Percentiles rank a stretch among this genome's conserved stretches.
Conservation (phyloP, 495 filamentous ascomycete genomes). For the Daldinia bambusicola region DNA sequence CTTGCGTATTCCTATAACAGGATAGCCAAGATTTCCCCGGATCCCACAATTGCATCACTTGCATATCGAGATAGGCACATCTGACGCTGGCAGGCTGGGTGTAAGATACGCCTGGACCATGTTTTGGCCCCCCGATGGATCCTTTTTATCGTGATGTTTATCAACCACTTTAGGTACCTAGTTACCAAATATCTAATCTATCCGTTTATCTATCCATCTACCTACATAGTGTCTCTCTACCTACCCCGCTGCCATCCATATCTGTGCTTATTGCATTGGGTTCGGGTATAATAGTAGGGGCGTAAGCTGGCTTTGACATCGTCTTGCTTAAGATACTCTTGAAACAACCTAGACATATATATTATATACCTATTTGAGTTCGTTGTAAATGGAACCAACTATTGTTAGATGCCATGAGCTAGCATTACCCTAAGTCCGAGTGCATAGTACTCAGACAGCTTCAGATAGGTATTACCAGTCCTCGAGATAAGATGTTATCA, state of each 20-base stretch:
- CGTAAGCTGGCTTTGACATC: neutral
- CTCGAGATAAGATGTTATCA: no score
- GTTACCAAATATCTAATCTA: neutral
- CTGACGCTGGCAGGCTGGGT: constrained; percentile 3
- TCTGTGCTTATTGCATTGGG: neutral
- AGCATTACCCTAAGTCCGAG: neutral
- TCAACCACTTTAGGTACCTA: neutral
- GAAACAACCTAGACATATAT: no score
- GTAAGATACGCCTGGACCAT: constrained; percentile 10
- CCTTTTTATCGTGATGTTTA: constrained; percentile 15
- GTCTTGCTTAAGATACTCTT: neutral
- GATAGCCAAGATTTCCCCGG: constrained; percentile 30
- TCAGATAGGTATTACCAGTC: neutral
- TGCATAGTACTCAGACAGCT: neutral
- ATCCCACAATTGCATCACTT: constrained; percentile 43
- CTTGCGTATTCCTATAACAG: constrained; percentile 14
- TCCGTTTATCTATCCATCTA: no score
- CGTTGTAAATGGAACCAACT: neutral
- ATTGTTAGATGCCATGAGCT: neutral
- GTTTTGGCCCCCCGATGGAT: constrained; percentile 9
- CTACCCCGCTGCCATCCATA: neutral
- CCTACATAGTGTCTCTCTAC: no score
- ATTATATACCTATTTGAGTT: no score
- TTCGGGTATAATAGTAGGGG: neutral
- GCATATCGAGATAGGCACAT: constrained; percentile 34